Base-by-base conservation (phyloP, 2,329 filamentous ascomycete genomes). In the Scytalidium sp. region DNA sequence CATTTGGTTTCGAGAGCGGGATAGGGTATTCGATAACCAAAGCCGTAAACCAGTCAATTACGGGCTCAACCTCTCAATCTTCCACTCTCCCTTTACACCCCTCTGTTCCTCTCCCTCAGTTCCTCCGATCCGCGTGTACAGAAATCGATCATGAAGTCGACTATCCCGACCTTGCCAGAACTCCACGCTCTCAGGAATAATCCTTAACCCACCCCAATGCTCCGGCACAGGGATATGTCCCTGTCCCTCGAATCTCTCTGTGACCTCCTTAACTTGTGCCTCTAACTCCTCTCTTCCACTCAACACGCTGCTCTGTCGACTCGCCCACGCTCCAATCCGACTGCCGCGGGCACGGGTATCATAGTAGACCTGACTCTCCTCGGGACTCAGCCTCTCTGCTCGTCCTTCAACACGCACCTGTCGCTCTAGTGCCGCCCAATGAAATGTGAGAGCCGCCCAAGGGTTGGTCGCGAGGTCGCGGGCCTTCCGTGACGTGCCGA, bases 111-210 rank as follows among this genome's bases (percentile, higher is more conserved):
- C 32, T 7, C 61, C 64, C 41, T 65, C 67, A 17, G 60, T 67
- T 10, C 60, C 68, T 46, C 73, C 74, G 45, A 81, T 76, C 66
- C 80, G 84, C 49, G 83, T 82, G 71, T 97, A 97, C 54, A 85
- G 80, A 67, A 99, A 97, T 20, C 94, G 86, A 75, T 99, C 94
- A 71, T 99, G 94, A 68, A 99, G 72, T 52, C 94, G 79, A 71
- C 87, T 96, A 65, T 90, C 81, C 61, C 94, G 81, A 2, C 94
- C 94, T 75, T 97, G 92, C 84, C 94, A 99, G 67, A 99, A 99
- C 78, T 99, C 94, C 44, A 99, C 79, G 60, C 83, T 81, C 64
- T 91, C 87, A 0, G 94, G 93, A 56, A 92, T 78, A 52, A 99
- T 80, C 60, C 93, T 83, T 67, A 97, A 66, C 0, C 94, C 94